A percentile compares a stretch with the other conserved stretches of the same genome.
Conservation (phyloP, 768 basidiomycete species). For the Rhodotorula graminis region DNA sequence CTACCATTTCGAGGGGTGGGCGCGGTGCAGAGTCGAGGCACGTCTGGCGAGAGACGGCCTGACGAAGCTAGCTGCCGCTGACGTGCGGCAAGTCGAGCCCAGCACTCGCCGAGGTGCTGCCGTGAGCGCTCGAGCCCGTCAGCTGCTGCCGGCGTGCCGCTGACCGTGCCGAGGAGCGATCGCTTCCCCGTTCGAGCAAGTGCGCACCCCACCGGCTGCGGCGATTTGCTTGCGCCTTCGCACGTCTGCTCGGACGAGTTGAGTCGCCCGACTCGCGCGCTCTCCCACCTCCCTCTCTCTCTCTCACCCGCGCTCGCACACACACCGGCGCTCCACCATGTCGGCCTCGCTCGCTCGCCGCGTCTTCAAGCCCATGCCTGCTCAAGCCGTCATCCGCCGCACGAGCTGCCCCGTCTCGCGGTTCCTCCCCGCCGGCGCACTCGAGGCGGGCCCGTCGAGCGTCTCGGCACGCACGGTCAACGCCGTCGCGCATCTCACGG, state of each 20-base stretch:
- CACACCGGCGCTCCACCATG: not conserved
- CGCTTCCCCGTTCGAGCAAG: no score
- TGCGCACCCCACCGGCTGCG: no score
- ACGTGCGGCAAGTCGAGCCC: no score
- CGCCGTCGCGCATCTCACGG: slow-evolving; percentile 11
- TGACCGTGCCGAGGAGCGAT: no score
- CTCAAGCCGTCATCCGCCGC: not conserved
- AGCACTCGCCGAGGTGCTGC: no score
- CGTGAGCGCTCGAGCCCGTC: no score
- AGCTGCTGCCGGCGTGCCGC: no score
- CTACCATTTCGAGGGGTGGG: no score
- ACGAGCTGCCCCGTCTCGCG: not conserved
- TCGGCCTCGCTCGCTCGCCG: slow-evolving; percentile 20
- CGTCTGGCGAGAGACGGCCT: no score
- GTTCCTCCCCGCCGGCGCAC: not conserved
- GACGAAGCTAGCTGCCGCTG: no score
- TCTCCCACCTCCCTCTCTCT: not conserved
- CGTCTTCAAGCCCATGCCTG: slow-evolving; percentile 1
- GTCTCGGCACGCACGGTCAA: not conserved
- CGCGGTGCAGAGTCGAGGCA: no score
- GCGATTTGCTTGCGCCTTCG: not conserved
- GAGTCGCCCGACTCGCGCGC: not conserved
- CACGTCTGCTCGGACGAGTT: not conserved
- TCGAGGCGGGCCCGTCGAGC: not conserved
- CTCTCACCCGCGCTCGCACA: no score